These are phyloP conservation scores for Agrocybe chaxingu DNA, from an alignment of 768 basidiomycete species.

Conservation along the genomic window DNA sequence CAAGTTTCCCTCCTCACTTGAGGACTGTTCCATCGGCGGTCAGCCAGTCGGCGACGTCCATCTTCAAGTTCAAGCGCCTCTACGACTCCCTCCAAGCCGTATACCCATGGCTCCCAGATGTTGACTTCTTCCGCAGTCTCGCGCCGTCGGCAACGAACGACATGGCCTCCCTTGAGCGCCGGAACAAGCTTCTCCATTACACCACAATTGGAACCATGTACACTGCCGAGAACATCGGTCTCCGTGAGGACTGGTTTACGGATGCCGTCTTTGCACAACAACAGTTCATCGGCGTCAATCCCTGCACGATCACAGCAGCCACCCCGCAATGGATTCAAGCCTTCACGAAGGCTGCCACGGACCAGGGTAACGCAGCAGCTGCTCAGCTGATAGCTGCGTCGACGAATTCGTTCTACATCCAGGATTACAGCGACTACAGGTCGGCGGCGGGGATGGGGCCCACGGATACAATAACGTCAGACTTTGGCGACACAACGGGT, in stretches of 20 bases:
- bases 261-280: slow-evolving; percentile 29
- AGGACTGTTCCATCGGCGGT: too few relatives aligned
- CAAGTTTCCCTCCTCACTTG: too few relatives aligned
- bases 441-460: slow-evolving; percentile 8
- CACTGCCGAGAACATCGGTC: slow-evolving; percentile 22
- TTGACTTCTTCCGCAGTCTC: too few relatives aligned
- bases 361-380: slow-evolving; percentile 12
- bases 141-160: too few relatives aligned
- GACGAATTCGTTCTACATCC: slow-evolving; percentile 15
- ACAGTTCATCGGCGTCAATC: slow-evolving; percentile 26
- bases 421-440: slow-evolving; percentile 25
- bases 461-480: neutral
- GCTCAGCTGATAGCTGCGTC: slow-evolving; percentile 9
- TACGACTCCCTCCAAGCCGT: too few relatives aligned
- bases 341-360: slow-evolving; percentile 15
- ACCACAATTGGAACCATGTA: slow-evolving; percentile 11
- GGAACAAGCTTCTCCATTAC: too few relatives aligned
- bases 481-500: neutral
- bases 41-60: too few relatives aligned
- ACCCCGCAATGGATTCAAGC: slow-evolving; percentile 16
- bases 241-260: slow-evolving; percentile 26
- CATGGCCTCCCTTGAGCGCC: too few relatives aligned
- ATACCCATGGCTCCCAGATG: too few relatives aligned
- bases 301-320: slow-evolving; percentile 22
- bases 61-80: too few relatives aligned